These are phyloP conservation scores for Podaxis pistillaris DNA, from an alignment of 768 basidiomycete species.

Conservation along the genomic window DNA sequence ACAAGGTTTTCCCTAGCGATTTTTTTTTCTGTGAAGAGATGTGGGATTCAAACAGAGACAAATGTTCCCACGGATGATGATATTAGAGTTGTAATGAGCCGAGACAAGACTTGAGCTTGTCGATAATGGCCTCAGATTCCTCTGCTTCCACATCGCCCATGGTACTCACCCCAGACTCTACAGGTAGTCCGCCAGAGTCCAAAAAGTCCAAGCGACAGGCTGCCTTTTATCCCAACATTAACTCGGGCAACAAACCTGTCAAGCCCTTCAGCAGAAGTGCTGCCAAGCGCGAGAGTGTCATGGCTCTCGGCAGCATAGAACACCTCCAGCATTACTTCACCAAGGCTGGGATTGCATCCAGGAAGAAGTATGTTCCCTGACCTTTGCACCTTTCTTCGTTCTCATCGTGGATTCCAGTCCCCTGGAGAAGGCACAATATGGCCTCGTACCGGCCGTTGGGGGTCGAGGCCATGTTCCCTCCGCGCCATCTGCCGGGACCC, in stretches of 20 bases:
- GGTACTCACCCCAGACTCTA: slow-evolving; percentile 61
- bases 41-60: too few relatives aligned
- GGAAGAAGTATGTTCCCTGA: slow-evolving; percentile 58
- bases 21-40: background rate
- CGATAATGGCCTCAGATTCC: slow-evolving; percentile 37
- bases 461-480: slow-evolving; percentile 46
- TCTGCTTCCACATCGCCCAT: slow-evolving; percentile 50
- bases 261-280: slow-evolving; percentile 91
- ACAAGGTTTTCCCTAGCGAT: too few relatives aligned
- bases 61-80: slow-evolving; percentile 10
- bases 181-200: slow-evolving; percentile 33
- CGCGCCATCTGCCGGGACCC: slow-evolving; percentile 39
- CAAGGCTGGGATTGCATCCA: slow-evolving; percentile 75
- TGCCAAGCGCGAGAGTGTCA: slow-evolving; percentile 90
- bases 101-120: background rate
- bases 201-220: slow-evolving; percentile 65
- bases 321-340: slow-evolving; percentile 95
- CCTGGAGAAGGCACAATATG: slow-evolving; percentile 51
- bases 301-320: slow-evolving; percentile 94
- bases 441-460: slow-evolving; percentile 77
- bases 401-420: slow-evolving; percentile 25
- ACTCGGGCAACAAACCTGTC: slow-evolving; percentile 65
- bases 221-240: slow-evolving; percentile 76
- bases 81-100: background rate
- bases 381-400: slow-evolving; percentile 2